Percentiles rank a stretch among this genome's conserved stretches.
phyloP scores from a whole-genome alignment of 352 stramenopile genomes.

The Phytopythium chamaehyphon region DNA sequence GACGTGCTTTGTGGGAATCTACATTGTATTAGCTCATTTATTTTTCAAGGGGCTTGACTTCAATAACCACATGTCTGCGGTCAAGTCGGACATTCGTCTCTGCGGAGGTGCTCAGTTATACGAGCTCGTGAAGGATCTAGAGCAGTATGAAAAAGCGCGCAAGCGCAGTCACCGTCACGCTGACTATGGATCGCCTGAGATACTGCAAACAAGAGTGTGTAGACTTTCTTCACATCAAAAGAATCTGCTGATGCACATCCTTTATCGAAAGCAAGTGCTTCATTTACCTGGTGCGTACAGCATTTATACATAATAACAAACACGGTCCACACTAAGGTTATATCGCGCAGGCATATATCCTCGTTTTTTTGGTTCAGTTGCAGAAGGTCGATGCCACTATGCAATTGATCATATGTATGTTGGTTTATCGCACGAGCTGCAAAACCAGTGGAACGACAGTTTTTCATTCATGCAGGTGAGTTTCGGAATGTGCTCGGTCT shows the following conservation, averaged over 20 bases:
- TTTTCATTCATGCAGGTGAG: conserved; percentile 71
- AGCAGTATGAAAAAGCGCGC: conserved; percentile 31
- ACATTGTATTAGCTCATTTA: conserved; percentile 37
- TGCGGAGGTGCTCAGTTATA: conserved; percentile 36
- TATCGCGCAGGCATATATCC: conserved; percentile 51
- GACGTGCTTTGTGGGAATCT: no score
- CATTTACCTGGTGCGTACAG: conserved; percentile 41
- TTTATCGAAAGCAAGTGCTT: conserved; percentile 68
- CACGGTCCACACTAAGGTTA: not conserved
- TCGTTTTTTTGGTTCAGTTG: conserved; percentile 58
- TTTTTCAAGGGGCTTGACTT: conserved; percentile 78
- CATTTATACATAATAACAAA: not conserved
- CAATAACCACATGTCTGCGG: conserved; percentile 40
- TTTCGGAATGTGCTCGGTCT: no score
- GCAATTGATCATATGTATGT: conserved; percentile 51
- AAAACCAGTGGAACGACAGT: conserved; percentile 69
- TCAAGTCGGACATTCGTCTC: conserved; percentile 32
- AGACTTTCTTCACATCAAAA: conserved; percentile 24
- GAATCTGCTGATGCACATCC: conserved; percentile 70
- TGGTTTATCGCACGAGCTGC: conserved; percentile 59
- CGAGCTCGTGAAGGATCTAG: conserved; percentile 38
- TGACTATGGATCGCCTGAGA: conserved; percentile 19
- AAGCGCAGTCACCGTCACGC: conserved; percentile 13
- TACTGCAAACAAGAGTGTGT: conserved; percentile 35
- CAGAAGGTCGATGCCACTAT: conserved; percentile 51